Evolutionary conservation across 2,329 filamentous ascomycete genomes (phyloP).

Genomic region (Exophiala sp.): DNA sequence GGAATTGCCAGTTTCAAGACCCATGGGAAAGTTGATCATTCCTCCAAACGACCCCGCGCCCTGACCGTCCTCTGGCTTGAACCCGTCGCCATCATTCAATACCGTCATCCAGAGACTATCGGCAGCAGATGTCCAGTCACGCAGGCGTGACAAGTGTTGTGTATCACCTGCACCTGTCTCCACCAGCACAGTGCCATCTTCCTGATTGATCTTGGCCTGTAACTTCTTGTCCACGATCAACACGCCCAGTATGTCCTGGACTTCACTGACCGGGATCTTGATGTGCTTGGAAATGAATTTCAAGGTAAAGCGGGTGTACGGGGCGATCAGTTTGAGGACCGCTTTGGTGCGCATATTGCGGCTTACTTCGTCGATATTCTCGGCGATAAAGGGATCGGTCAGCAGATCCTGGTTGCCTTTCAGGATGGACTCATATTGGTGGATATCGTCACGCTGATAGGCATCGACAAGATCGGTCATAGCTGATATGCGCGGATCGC

Average conservation of each 20-base stretch:
- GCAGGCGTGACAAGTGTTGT: conserved; percentile 69
- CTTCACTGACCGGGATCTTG: conserved; percentile 78
- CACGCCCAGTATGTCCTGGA: conserved; percentile 93
- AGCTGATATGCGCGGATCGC: conserved; percentile 87
- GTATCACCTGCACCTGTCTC: conserved; percentile 53
- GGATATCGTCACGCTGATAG: conserved; percentile 92
- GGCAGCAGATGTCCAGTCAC: conserved; percentile 69
- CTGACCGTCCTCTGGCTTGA: conserved; percentile 44
- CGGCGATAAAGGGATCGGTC: conserved; percentile 90
- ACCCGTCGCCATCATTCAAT: conserved; percentile 73
- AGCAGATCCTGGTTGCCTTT: conserved; percentile 85
- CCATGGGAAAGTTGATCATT: conserved; percentile 14
- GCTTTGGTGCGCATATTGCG: conserved; percentile 98
- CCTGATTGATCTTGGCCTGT: conserved; percentile 83
- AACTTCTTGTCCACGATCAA: conserved; percentile 89
- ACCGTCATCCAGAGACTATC: conserved; percentile 66
- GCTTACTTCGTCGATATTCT: conserved; percentile 98
- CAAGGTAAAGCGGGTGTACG: conserved; percentile 88
- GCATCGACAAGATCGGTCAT: conserved; percentile 98
- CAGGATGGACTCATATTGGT: conserved; percentile 82
- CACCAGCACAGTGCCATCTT: conserved; percentile 78
- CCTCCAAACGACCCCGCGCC: conserved; percentile 18
- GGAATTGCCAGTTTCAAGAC: conserved; percentile 11
- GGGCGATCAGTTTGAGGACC: conserved; percentile 85
- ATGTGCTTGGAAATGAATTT: conserved; percentile 84